Conservation (phyloP, 495 filamentous ascomycete genomes). For the Podospora didyma region DNA sequence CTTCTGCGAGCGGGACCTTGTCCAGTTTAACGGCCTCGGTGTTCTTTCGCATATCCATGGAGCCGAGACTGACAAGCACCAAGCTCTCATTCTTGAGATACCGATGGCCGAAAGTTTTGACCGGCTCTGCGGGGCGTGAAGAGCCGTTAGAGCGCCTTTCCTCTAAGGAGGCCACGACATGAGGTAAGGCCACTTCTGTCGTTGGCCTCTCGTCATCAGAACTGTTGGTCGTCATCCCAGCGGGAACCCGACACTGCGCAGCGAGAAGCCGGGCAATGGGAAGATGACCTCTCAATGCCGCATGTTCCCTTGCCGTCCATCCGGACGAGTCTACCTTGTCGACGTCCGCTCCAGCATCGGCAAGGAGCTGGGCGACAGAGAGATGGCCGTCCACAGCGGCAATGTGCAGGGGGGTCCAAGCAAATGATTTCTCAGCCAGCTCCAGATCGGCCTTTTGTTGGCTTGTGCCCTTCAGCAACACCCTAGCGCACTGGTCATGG, state of each 20-base stretch:
- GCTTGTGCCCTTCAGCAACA: constrained; percentile 64
- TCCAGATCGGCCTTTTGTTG: constrained; percentile 72
- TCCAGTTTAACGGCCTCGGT: constrained; percentile 82
- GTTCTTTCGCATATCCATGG: constrained; percentile 86
- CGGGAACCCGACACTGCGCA: constrained; percentile 19
- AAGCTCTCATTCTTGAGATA: constrained; percentile 88
- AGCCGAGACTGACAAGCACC: constrained; percentile 87
- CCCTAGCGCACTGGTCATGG: constrained; percentile 71
- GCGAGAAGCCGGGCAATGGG: constrained; percentile 67
- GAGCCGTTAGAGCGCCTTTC: constrained; percentile 42
- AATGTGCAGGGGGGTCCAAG: constrained; percentile 90
- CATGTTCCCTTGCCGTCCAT: constrained; percentile 94
- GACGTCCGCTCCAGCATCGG: constrained; percentile 71
- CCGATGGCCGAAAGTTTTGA: constrained; percentile 94
- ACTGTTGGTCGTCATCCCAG: constrained; percentile 18
- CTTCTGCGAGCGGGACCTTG: constrained; percentile 76
- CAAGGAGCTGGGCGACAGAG: constrained; percentile 62
- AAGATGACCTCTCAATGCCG: constrained; percentile 81
- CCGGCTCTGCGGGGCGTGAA: constrained; percentile 57
- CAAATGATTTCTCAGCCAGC: constrained; percentile 75
- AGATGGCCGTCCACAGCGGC: constrained; percentile 84
- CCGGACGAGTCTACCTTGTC: constrained; percentile 76
- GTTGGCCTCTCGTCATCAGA: constrained; percentile 33
- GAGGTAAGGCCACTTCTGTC: constrained; percentile 38
- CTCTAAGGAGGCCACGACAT: constrained; percentile 49